phyloP scores from a whole-genome alignment of 768 basidiomycete species.

The Porphyrellus cyaneotinctus region DNA sequence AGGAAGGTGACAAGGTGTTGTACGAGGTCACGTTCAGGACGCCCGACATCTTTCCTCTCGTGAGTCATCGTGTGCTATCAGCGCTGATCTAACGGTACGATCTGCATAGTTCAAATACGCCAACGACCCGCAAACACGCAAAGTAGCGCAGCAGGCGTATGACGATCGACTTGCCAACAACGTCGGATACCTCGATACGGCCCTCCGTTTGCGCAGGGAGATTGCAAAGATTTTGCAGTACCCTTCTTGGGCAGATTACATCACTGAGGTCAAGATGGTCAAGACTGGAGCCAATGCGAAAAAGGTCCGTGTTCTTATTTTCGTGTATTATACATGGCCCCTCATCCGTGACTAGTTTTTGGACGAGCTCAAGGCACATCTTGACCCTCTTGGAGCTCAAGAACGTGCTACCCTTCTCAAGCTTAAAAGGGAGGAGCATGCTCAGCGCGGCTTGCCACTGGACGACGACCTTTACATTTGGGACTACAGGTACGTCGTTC shows the following conservation, averaged over 20 bases:
- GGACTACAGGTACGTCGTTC: conserved; percentile 63
- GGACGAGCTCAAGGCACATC: conserved; percentile 66
- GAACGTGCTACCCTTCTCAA: conserved; percentile 65
- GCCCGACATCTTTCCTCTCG: conserved; percentile 76
- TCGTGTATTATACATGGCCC: not conserved
- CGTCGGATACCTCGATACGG: conserved; percentile 62
- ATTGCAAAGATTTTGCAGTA: conserved; percentile 69
- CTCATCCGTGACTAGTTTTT: conserved; percentile 53
- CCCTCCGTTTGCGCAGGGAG: conserved; percentile 64
- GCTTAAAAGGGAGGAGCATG: conserved; percentile 73
- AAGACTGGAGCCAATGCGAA: conserved; percentile 61
- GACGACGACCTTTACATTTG: conserved; percentile 77
- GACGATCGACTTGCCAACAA: conserved; percentile 70
- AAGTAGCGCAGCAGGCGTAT: conserved; percentile 58
- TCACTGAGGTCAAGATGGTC: conserved; percentile 84
- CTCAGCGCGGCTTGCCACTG: conserved; percentile 52
- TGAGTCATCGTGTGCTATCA: conserved; percentile 30
- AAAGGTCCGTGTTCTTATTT: conserved; percentile 38
- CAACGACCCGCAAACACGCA: conserved; percentile 62
- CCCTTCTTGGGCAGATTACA: conserved; percentile 78
- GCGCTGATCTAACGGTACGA: not conserved
- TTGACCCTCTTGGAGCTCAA: conserved; percentile 66
- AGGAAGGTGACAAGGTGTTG: conserved; percentile 51
- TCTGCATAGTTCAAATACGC: conserved; percentile 79
- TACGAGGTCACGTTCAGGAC: conserved; percentile 80